These are phyloP conservation scores for Boletus subparvulus DNA, from an alignment of 768 basidiomycete genomes.

Conservation along the genomic window DNA sequence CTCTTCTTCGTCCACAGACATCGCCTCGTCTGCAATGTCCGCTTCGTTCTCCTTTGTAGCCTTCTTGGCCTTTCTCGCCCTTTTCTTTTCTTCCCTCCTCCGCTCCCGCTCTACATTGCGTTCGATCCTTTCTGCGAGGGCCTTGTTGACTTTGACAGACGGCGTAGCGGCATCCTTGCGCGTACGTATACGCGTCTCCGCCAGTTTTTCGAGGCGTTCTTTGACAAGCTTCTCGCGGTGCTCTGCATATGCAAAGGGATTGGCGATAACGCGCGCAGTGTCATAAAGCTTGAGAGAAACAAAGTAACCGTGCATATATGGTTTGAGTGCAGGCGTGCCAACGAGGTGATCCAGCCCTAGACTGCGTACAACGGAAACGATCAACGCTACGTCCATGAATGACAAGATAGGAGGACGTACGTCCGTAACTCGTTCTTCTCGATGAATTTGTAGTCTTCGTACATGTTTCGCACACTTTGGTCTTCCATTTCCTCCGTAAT, in stretches of 20 bases:
- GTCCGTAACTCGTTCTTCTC: conserved; percentile 81
- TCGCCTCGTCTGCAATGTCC: conserved; percentile 33
- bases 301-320: conserved; percentile 99
- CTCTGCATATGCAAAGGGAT: conserved; percentile 94
- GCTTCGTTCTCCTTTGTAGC: conserved; percentile 36
- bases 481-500: conserved; percentile 99
- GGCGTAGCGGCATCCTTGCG: conserved; percentile 49
- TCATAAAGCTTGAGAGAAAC: conserved; percentile 94
- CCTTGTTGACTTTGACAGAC: conserved; percentile 58
- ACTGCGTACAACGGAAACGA: conserved; percentile 38
- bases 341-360: conserved; percentile 94
- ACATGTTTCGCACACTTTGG: conserved; percentile 71
- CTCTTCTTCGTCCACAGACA: conserved; percentile 31
- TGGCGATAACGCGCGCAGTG: conserved; percentile 91
- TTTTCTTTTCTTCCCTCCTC: conserved; percentile 57
- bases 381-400: neutral
- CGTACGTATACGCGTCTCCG: conserved; percentile 87
- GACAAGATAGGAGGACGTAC: conserved; percentile 47
- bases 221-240: conserved; percentile 85
- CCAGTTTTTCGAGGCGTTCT: conserved; percentile 90
- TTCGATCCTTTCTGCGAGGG: conserved; percentile 78
- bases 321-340: conserved; percentile 93
- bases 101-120: conserved; percentile 53
- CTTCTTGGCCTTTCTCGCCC: conserved; percentile 41
- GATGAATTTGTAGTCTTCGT: conserved; percentile 98